phyloP scores from a whole-genome alignment of 2,329 filamentous ascomycete genomes.

The Endocalyx cinctus region DNA sequence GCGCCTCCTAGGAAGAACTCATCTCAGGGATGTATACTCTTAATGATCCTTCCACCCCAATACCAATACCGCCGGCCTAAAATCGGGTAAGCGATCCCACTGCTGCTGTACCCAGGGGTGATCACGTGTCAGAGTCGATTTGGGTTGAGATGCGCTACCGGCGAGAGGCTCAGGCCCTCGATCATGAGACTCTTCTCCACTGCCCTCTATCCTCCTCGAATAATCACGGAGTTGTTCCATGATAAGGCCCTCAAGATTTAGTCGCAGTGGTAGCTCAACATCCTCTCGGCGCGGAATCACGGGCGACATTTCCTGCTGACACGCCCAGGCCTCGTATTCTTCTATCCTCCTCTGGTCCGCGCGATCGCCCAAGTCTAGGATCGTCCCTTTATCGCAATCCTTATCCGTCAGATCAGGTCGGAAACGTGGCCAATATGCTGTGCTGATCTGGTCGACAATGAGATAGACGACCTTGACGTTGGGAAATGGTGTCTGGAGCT shows the following conservation, averaged over 20 bases:
- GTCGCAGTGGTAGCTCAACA: slow-evolving; percentile 17
- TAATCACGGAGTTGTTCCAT: slow-evolving; percentile 16
- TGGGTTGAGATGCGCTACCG: slow-evolving; percentile 2
- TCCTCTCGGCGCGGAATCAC: slow-evolving; percentile 20
- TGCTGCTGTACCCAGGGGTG: slow-evolving; percentile 21
- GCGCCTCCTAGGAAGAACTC: not conserved
- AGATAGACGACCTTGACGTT: slow-evolving; percentile 20
- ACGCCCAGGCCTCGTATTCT: slow-evolving; percentile 21
- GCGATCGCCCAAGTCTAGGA: slow-evolving; percentile 21
- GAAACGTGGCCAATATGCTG: slow-evolving; percentile 22
- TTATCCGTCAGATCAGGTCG: slow-evolving; percentile 21
- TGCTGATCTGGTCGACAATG: slow-evolving; percentile 23
- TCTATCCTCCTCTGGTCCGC: slow-evolving; percentile 18
- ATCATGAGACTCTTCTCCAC: not conserved
- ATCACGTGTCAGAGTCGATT: slow-evolving; percentile 9
- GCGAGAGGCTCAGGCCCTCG: not conserved
- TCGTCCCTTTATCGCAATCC: slow-evolving; percentile 23
- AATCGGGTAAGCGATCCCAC: slow-evolving; percentile 20
- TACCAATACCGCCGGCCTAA: slow-evolving; percentile 20
- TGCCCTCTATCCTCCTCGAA: slow-evolving; percentile 8
- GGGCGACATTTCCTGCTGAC: slow-evolving; percentile 23
- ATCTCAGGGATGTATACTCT: not conserved
- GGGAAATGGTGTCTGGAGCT: too few species aligned
- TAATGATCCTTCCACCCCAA: slow-evolving; percentile 16
- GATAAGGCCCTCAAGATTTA: slow-evolving; percentile 17